Base-by-base conservation (phyloP, 139 green algal genomes). In the Ettlia oleoabundans region DNA sequence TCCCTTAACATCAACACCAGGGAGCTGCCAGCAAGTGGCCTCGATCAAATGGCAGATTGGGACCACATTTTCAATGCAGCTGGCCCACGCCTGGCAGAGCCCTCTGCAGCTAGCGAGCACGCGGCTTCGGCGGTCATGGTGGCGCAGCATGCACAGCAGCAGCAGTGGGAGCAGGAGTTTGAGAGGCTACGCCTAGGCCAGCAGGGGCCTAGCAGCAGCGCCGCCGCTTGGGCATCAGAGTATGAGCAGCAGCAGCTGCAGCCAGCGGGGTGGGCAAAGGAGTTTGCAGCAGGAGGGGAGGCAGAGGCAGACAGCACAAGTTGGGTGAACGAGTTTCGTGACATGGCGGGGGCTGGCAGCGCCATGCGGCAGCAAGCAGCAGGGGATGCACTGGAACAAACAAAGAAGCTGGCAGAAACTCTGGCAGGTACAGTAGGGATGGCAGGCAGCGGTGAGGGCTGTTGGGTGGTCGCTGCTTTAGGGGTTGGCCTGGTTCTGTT, bases 1-100 rank as follows among this genome's bases (percentile, higher is more conserved):
- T 94, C 91, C 0, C 78, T 96, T 19, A 78, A 89, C 62, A 95
- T 97, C 68, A 84, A 96, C 66, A 88, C 94, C 1, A 7, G 21
- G 32, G 70, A 84, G 30, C 89, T 95, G 47, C 92, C 92, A 1
- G 84, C 90, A 4, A 71, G 28, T n/a, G 40, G 63, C 19, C 71
- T 8, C 35, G 35, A 10, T 22, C 52, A 53, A 24, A 26, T 75
- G 1, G 65, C 82, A 55, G 40, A 41, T 64, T 92, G 85, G 82
- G 86, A 92, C n/a, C 33, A 35, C 19, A 86, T 91, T 37, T 90
- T 72, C 51, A 19, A 30, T 7, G 70, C 71, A 2, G 55, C 53
- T 1, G 51, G 40, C 24, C 53, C 64, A 28, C 66, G 75, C 38
- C n/a, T 81, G 75, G 41, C 82, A 32, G 28, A 65, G 32, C 72